Conservation (phyloP, 2,329 filamentous ascomycete genomes). For the Clarireedia homoeocarpa region DNA sequence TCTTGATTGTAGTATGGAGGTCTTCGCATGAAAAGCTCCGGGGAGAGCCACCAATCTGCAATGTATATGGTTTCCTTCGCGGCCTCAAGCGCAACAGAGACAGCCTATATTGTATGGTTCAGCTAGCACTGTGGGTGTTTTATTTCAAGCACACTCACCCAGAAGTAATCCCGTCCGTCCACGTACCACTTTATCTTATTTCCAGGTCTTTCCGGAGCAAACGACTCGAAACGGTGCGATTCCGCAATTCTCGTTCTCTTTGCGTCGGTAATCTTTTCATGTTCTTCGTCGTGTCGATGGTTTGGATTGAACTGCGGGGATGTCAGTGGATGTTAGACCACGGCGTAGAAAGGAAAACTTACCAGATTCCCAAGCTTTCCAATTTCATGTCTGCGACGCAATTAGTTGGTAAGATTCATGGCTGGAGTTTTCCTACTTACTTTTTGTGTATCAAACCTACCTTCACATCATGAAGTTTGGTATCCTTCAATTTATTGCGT, state of each 20-base stretch:
- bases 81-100: constrained; percentile 80
- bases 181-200: constrained; percentile 97
- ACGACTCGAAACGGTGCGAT: constrained; percentile 78
- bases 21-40: constrained; percentile 76
- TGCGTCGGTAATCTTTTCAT: constrained; percentile 75
- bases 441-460: constrained; percentile 51
- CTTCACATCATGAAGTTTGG: constrained; percentile 49
- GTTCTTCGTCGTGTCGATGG: constrained; percentile 88
- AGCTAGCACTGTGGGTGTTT: not conserved
- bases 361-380: constrained; percentile 57
- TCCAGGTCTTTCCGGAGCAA: constrained; percentile 76
- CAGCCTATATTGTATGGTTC: constrained; percentile 42
- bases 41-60: constrained; percentile 93
- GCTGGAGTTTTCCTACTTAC: constrained; percentile 30
- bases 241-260: constrained; percentile 68
- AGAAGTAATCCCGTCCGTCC: constrained; percentile 91
- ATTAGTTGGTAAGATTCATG: not conserved
- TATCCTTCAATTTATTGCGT: constrained; percentile 44
- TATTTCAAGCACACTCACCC: constrained; percentile 39
- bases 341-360: constrained; percentile 20
- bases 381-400: constrained; percentile 42
- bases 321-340: not conserved
- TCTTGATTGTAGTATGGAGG: constrained; percentile 77
- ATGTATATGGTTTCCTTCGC: constrained; percentile 95
- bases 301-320: constrained; percentile 61